phyloP scores from a whole-genome alignment of 2,329 filamentous ascomycete genomes.

The Fusarium euwallaceae region DNA sequence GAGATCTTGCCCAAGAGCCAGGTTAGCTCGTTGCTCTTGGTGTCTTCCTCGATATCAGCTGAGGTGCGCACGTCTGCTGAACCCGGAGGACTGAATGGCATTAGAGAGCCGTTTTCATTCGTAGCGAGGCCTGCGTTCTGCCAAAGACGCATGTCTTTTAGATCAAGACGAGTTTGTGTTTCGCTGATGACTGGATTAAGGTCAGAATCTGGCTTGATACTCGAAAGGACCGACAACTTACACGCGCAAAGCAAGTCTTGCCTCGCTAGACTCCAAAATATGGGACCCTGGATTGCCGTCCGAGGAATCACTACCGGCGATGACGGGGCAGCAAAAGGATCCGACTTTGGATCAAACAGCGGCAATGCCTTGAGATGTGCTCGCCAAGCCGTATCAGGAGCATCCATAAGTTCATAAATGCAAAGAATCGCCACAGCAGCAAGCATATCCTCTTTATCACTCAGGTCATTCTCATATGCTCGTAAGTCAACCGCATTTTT shows the following conservation, averaged over 20 bases:
- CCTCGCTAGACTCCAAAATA: slow-evolving; percentile 41
- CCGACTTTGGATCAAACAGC: slow-evolving; percentile 65
- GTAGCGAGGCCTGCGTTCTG: slow-evolving; percentile 71
- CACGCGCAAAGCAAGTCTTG: slow-evolving; percentile 42
- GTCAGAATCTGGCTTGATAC: too few species aligned
- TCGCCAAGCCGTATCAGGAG: slow-evolving; percentile 72
- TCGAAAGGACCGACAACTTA: slow-evolving; percentile 2
- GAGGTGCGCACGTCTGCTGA: slow-evolving; percentile 57
- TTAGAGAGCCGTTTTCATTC: slow-evolving; percentile 42
- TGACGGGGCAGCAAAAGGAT: not conserved
- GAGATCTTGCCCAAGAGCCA: slow-evolving; percentile 77
- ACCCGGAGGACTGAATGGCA: slow-evolving; percentile 51
- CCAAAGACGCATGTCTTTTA: slow-evolving; percentile 73
- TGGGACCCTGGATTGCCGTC: slow-evolving; percentile 39
- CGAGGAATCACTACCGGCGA: slow-evolving; percentile 35
- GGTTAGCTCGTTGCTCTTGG: slow-evolving; percentile 73
- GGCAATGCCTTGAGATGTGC: slow-evolving; percentile 76
- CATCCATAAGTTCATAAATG: slow-evolving; percentile 77
- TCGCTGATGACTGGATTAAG: slow-evolving; percentile 14
- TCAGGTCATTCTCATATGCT: slow-evolving; percentile 56
- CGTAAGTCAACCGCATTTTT: slow-evolving; percentile 30
- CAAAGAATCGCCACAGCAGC: slow-evolving; percentile 76
- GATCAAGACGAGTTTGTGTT: slow-evolving; percentile 59
- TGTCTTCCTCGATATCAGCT: slow-evolving; percentile 71
- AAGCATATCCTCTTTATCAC: slow-evolving; percentile 60